phyloP scores from a whole-genome alignment of 176 grass and related monocot genomes.

The Metroxylon sagu region DNA sequence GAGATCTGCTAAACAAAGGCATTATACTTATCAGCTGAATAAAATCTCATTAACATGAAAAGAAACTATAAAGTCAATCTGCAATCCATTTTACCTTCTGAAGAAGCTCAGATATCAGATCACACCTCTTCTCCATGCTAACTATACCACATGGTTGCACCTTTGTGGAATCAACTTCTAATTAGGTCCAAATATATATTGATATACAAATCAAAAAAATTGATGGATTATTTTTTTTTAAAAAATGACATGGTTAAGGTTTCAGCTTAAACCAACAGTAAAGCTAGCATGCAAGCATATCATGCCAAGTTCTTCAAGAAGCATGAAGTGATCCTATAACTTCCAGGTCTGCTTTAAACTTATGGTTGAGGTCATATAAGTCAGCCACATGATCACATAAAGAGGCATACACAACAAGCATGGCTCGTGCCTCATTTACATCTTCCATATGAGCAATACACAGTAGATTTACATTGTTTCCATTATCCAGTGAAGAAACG shows the following conservation, averaged over 20 bases:
- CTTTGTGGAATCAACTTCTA: constrained; percentile 23
- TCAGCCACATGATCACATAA: no score
- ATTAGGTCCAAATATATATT: not conserved
- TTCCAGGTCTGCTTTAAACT: no score
- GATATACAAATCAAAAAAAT: not conserved
- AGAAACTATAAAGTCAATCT: constrained; percentile 2
- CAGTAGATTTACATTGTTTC: no score
- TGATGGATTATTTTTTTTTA: not conserved
- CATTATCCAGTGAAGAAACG: no score
- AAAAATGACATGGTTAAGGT: not conserved
- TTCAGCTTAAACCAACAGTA: no score
- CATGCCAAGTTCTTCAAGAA: no score
- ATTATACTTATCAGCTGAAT: constrained; percentile 6
- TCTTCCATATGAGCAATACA: no score
- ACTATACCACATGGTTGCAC: constrained; percentile 48
- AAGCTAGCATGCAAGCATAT: no score
- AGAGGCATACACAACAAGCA: no score
- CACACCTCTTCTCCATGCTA: constrained; percentile 35
- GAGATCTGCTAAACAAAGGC: constrained; percentile 29
- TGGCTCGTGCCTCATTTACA: no score
- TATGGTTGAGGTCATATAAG: no score
- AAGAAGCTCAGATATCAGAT: constrained; percentile 44
- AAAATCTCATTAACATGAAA: not conserved
- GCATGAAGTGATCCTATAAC: no score
- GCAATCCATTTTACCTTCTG: constrained; percentile 31